Percentiles rank a stretch among this genome's conserved stretches.
Evolutionary conservation across 257 asterid species (phyloP).

Genomic region (Thymus mandschuricus): DNA sequence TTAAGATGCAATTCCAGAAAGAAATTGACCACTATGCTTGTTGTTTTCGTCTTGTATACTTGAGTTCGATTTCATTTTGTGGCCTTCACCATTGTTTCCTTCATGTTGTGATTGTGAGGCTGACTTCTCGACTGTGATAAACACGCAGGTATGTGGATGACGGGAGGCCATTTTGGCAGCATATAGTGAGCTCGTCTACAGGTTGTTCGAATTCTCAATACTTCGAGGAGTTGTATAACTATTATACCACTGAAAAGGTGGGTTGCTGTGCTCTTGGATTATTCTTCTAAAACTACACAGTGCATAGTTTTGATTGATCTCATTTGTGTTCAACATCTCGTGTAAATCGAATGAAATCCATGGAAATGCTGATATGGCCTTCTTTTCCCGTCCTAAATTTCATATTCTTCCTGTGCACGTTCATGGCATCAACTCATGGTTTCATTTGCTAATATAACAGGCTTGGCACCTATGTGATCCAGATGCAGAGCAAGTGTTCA

Average conservation of each 20-base stretch:
- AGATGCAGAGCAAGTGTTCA: slow-evolving; percentile 78
- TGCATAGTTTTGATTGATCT: background rate
- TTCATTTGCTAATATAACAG: slow-evolving; percentile 38
- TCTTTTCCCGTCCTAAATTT: background rate
- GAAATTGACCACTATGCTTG: background rate
- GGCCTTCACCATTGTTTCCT: background rate
- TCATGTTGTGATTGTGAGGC: slow-evolving; percentile 17
- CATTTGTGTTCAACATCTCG: background rate
- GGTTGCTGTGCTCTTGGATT: slow-evolving; percentile 9
- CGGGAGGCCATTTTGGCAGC: slow-evolving; percentile 98
- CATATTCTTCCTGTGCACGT: background rate
- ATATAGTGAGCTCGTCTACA: slow-evolving; percentile 90
- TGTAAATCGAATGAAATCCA: background rate
- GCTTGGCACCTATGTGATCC: slow-evolving; percentile 99
- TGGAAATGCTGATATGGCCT: slow-evolving; percentile 17
- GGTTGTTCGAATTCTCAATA: slow-evolving; percentile 94
- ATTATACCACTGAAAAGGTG: slow-evolving; percentile 91
- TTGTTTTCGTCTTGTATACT: background rate
- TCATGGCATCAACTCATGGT: background rate
- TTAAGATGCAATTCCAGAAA: background rate
- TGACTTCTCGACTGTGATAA: slow-evolving; percentile 3
- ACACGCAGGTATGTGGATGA: slow-evolving; percentile 79
- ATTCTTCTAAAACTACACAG: background rate
- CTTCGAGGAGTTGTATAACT: slow-evolving; percentile 90
- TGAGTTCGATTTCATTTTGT: background rate